Conservation (phyloP, 768 basidiomycete genomes). For the Leucosporidium creatinivorum region DNA sequence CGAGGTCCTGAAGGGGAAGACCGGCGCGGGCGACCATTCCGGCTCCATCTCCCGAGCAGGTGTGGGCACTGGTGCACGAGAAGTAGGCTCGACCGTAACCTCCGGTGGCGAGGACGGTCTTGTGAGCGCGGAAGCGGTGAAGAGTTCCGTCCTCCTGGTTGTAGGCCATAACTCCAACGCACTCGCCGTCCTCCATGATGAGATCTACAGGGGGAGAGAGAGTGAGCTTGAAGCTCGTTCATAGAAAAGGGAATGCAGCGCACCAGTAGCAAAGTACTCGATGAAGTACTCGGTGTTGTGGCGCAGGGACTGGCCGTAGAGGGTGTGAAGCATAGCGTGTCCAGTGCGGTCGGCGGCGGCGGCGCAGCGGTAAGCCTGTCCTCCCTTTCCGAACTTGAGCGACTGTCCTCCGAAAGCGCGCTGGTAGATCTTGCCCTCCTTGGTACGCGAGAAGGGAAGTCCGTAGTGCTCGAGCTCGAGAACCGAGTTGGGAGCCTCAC, state of each 20-base stretch:
- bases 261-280: constrained; percentile 79
- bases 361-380: constrained; percentile 97
- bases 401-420: constrained; percentile 99
- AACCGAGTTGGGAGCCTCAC: constrained; percentile 70
- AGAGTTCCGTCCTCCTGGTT: constrained; percentile 99
- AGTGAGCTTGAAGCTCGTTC: not conserved
- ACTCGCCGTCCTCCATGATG: constrained; percentile 97
- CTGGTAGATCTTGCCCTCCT: constrained; percentile 99
- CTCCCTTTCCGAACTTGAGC: constrained; percentile 91
- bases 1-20: constrained; percentile 88
- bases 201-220: constrained; percentile 52
- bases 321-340: constrained; percentile 94
- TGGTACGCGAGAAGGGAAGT: constrained; percentile 95
- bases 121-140: constrained; percentile 95
- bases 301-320: constrained; percentile 96
- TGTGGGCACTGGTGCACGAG: constrained; percentile 97
- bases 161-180: constrained; percentile 96
- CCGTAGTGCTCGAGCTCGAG: constrained; percentile 92
- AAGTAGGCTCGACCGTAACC: constrained; percentile 98
- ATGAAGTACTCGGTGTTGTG: constrained; percentile 99
- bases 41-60: constrained; percentile 97
- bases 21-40: constrained; percentile 97
- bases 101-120: constrained; percentile 95
- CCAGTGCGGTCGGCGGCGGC: constrained; percentile 98
- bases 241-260: constrained; percentile 39